phyloP scores from a whole-genome alignment of 371 early-diverging fungal genomes.

The Rhizomucor miehei region DNA sequence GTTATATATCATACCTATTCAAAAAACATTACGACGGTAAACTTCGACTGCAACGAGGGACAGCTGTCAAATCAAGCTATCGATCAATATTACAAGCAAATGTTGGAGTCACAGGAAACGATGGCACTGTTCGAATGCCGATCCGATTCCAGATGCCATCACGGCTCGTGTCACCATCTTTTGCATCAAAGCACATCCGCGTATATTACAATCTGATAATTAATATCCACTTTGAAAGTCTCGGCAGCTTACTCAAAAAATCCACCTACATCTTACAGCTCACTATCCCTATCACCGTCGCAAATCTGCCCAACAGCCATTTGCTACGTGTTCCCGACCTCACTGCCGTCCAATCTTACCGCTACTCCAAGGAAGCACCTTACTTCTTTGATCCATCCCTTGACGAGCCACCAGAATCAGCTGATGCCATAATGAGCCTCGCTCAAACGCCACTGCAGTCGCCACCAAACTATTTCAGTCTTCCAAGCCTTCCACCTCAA shows the following conservation, averaged over 20 bases:
- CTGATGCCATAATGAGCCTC: constrained; percentile 16
- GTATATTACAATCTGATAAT: constrained; percentile 39
- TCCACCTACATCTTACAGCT: constrained; percentile 20
- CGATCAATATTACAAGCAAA: constrained; percentile 24
- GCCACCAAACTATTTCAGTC: constrained; percentile 44
- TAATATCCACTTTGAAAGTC: constrained; percentile 16
- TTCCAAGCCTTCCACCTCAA: constrained; percentile 33
- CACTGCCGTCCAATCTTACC: constrained; percentile 29
- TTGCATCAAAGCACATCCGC: constrained; percentile 37
- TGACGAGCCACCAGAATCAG: constrained; percentile 33
- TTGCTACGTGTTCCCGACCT: constrained; percentile 32
- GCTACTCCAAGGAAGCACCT: constrained; percentile 27
- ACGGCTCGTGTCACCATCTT: constrained; percentile 44
- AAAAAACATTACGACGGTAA: constrained; percentile 47
- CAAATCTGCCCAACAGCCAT: constrained; percentile 42
- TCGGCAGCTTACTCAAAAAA: constrained; percentile 28
- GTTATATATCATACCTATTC: constrained; percentile 22
- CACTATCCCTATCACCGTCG: constrained; percentile 36
- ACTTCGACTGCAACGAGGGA: constrained; percentile 37
- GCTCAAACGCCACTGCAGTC: constrained; percentile 30
- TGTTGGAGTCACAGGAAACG: constrained; percentile 11
- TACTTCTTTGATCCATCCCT: constrained; percentile 38
- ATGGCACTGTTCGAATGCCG: constrained; percentile 10
- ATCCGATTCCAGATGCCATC: constrained; percentile 39
- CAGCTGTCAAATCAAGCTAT: constrained; percentile 28